phyloP scores from a whole-genome alignment of 1,284 basidiomycete genomes.

The Cystobasidium sp. region DNA sequence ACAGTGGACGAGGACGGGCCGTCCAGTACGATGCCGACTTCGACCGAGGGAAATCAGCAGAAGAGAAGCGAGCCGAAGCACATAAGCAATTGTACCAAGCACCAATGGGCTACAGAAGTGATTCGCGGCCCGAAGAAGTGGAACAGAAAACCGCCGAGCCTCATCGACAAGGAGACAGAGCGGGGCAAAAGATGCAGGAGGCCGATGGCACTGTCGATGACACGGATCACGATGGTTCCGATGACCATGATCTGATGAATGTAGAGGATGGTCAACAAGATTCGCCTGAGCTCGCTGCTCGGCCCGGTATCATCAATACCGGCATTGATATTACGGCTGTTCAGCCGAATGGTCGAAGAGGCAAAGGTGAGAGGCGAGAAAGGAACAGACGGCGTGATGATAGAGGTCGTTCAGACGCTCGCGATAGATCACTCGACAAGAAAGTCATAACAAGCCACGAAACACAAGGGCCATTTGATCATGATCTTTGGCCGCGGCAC shows the following conservation, averaged over 20 bases:
- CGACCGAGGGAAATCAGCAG: slow-evolving; percentile 44
- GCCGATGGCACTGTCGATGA: neutral
- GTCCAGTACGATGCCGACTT: slow-evolving; percentile 51
- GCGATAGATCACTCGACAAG: neutral
- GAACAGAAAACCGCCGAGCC: neutral
- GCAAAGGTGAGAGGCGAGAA: neutral
- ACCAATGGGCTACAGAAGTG: slow-evolving; percentile 4
- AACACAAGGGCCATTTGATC: neutral
- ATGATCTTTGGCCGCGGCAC: neutral
- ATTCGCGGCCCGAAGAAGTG: neutral
- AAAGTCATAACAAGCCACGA: neutral
- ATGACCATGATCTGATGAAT: neutral
- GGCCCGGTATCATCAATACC: slow-evolving; percentile 14
- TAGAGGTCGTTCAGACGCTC: neutral
- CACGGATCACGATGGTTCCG: neutral
- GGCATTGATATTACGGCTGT: slow-evolving; percentile 10
- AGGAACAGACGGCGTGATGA: neutral
- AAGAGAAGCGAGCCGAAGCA: neutral
- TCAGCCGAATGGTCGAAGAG: neutral
- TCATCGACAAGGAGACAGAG: neutral
- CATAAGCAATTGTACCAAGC: slow-evolving; percentile 27
- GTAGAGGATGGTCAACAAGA: neutral
- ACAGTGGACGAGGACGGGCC: slow-evolving; percentile 1
- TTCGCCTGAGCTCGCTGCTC: neutral
- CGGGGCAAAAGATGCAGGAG: neutral